Percentiles rank a stretch among this genome's conserved stretches.
Evolutionary conservation across 352 stramenopile species (phyloP).

Genomic region (Saprolegnia diclina): DNA sequence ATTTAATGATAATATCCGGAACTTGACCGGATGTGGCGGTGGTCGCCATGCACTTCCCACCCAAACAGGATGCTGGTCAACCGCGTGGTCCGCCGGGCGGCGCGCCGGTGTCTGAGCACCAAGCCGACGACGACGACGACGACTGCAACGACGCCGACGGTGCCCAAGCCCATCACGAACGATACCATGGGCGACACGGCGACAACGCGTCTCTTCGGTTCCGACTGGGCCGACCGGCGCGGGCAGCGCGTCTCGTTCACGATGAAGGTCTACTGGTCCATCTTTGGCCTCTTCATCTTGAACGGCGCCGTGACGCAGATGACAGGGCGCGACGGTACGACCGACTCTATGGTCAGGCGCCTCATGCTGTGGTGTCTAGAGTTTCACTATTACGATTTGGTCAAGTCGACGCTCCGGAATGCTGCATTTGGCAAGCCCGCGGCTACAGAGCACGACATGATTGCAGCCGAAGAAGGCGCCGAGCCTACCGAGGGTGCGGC

Average conservation of each 20-base stretch:
- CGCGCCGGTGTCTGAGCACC: not conserved
- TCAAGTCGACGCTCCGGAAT: not conserved
- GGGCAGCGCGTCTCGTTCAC: slow-evolving; percentile 53
- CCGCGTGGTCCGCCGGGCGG: too few relatives aligned
- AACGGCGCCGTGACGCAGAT: slow-evolving; percentile 59
- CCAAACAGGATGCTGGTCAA: too few relatives aligned
- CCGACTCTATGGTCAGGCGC: not conserved
- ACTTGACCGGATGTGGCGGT: too few relatives aligned
- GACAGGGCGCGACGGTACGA: slow-evolving; percentile 19
- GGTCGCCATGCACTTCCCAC: too few relatives aligned
- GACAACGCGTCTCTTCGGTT: slow-evolving; percentile 53
- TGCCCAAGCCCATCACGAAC: not conserved
- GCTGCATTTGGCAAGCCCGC: slow-evolving; percentile 14
- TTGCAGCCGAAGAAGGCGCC: not conserved
- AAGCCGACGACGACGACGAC: not conserved
- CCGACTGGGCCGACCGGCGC: slow-evolving; percentile 66
- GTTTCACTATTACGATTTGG: slow-evolving; percentile 17
- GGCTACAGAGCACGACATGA: slow-evolving; percentile 15
- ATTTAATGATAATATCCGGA: too few relatives aligned
- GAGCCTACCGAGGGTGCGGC: not conserved
- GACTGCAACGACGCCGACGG: not conserved
- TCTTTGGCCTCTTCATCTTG: slow-evolving; percentile 49
- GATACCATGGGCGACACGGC: slow-evolving; percentile 8
- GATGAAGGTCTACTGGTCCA: slow-evolving; percentile 68
- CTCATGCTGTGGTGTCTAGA: slow-evolving; percentile 4